These are phyloP conservation scores for Penicillium sp. DNA, from an alignment of 2,329 filamentous ascomycete genomes.

Conservation along the genomic window DNA sequence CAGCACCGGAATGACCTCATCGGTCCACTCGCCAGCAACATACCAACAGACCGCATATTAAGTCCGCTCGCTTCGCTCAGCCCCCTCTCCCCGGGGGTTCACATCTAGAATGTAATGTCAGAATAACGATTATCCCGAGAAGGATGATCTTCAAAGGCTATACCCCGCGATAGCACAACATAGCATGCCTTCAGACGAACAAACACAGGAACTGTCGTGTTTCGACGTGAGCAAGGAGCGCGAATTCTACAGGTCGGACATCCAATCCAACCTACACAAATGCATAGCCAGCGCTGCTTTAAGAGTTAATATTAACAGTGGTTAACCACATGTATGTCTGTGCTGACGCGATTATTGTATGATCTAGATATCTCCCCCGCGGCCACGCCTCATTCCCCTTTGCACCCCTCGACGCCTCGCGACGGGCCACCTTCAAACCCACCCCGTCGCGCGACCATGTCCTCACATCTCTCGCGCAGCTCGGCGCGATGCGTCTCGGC, in stretches of 20 bases:
- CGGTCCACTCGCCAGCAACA: too few relatives aligned
- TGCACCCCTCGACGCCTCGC: slow-evolving; percentile 21
- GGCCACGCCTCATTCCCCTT: slow-evolving; percentile 23
- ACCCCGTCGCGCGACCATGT: slow-evolving; percentile 36
- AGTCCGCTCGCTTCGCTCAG: too few relatives aligned
- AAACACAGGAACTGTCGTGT: not conserved
- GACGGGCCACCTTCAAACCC: slow-evolving; percentile 15
- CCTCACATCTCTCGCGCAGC: slow-evolving; percentile 57
- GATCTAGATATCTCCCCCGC: slow-evolving; percentile 29
- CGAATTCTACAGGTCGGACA: slow-evolving; percentile 30
- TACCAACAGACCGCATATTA: too few relatives aligned
- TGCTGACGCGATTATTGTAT: too few relatives aligned
- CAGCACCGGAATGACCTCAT: too few relatives aligned
- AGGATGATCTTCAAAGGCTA: not conserved
- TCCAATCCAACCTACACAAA: too few relatives aligned
- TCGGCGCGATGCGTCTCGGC: slow-evolving; percentile 51
- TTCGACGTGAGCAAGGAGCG: slow-evolving; percentile 26
- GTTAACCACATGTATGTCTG: too few relatives aligned
- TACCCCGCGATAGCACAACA: not conserved
- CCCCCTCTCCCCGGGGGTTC: too few relatives aligned
- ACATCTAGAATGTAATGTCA: too few relatives aligned
- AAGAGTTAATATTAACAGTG: not conserved
- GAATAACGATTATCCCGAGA: not conserved
- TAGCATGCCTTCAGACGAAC: not conserved
- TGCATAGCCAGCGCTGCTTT: not conserved